Evolutionary conservation across 345 rosid species (phyloP).

Genomic region (Boechera stricta): DNA sequence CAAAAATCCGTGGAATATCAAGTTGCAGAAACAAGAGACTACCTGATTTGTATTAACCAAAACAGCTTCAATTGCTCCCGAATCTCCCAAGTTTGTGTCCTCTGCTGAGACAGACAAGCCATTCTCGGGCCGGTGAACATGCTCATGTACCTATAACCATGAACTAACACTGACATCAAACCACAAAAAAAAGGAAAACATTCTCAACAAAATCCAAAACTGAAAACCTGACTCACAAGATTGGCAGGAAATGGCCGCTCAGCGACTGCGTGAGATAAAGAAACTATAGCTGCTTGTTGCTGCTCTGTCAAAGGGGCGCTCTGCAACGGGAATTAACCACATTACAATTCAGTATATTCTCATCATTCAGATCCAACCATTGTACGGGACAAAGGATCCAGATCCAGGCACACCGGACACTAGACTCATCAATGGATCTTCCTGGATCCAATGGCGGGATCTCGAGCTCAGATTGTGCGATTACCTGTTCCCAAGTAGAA

Average conservation of each 20-base stretch:
- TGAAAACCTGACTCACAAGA: slow-evolving; percentile 52
- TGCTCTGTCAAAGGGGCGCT: slow-evolving; percentile 85
- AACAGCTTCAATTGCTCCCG: slow-evolving; percentile 76
- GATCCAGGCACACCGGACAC: background rate
- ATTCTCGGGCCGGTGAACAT: slow-evolving; percentile 60
- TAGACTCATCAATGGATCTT: background rate
- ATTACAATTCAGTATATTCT: slow-evolving; percentile 21
- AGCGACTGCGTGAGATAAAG: slow-evolving; percentile 71
- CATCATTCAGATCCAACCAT: background rate
- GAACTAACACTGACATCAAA: slow-evolving; percentile 31
- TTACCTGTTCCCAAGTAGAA: slow-evolving; percentile 96
- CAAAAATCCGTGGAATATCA: background rate
- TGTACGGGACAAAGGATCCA: background rate
- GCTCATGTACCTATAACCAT: slow-evolving; percentile 65
- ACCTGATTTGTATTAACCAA: slow-evolving; percentile 90
- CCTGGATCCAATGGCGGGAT: background rate
- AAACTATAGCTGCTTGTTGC: slow-evolving; percentile 72
- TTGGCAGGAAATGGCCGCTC: slow-evolving; percentile 84
- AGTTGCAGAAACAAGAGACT: slow-evolving; percentile 3
- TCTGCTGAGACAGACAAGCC: slow-evolving; percentile 59
- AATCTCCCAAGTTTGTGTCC: slow-evolving; percentile 55
- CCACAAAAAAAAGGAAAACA: background rate
- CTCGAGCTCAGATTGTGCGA: slow-evolving; percentile 3
- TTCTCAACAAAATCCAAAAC: background rate
- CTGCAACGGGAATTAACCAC: slow-evolving; percentile 48